Base-by-base conservation (phyloP, 208 protist species). In the Wallacemonas sp. region DNA sequence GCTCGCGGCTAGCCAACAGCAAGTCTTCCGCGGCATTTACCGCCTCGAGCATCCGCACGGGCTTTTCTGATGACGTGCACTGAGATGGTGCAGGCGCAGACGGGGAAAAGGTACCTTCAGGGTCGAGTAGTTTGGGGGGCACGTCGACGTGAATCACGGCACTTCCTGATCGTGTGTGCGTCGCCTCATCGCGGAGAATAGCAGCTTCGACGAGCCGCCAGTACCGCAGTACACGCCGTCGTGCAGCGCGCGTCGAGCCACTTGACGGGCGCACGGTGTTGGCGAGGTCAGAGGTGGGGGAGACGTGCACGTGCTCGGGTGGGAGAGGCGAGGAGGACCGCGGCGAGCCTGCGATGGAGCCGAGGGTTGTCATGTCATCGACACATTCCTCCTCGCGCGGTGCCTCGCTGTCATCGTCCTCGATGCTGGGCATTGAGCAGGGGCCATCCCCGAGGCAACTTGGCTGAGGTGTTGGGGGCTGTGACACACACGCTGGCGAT, bases 181-280 rank as follows among this genome's bases (percentile, higher is more conserved):
- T 27, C n/a, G 3, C 51, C 28, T 58, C 51, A 22, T 39, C 51
- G 34, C 36, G 47, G 14, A 38, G 63, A 24, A 82, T 61, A 2
- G 77, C 71, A 22, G 46, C 42, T 36, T 82, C 71, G 6, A 82
- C 36, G 11, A 75, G 44, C 12, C 30, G 45, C 77, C 77, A 82
- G 65, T 82, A 82, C 45, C 64, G 63, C 68, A 74, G 49, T 31
- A 79, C 36, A 8, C 73, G 6, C 42, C 63, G 36, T 49, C 68
- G 34, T 30, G 68, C 39, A 59, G 68, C 49, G 65, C 68, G 41
- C 47, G 59, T 41, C 53, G 22, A 31, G 30, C 41, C 12, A 33
- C 38, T 38, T 21, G 51, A 58, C 12, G 45, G 47, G 6, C 51
- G 41, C 39, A 42, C 26, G 2, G 60, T 39, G 21, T 41, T 59